These are phyloP conservation scores for Rhizopogon vesiculosus DNA, from an alignment of 768 basidiomycete species.

Conservation along the genomic window DNA sequence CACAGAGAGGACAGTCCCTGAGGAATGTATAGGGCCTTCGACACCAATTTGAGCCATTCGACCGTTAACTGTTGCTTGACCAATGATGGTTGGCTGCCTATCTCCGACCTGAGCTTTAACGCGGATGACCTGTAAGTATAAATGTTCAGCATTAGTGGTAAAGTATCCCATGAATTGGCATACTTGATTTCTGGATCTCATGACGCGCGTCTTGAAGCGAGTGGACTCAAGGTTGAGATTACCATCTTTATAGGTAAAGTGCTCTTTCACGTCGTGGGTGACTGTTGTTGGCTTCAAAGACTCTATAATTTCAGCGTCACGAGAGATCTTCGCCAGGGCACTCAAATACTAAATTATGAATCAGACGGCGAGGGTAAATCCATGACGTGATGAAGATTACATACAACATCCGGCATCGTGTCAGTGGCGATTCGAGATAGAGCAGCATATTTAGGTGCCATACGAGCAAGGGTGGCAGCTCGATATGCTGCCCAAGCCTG, in stretches of 20 bases:
- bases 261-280: conserved; percentile 35
- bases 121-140: conserved; percentile 10
- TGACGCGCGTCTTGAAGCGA: conserved; percentile 44
- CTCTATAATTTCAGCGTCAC: conserved; percentile 40
- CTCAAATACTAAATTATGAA: conserved; percentile 31
- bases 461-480: conserved; percentile 23
- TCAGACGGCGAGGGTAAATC: not conserved
- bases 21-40: conserved; percentile 9
- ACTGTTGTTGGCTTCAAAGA: conserved; percentile 40
- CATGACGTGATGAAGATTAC: not conserved
- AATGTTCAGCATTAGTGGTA: not conserved
- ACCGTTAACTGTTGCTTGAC: conserved; percentile 29
- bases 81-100: not conserved
- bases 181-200: conserved; percentile 34
- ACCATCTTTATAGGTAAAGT: conserved; percentile 24
- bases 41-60: conserved; percentile 32
- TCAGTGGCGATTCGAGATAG: conserved; percentile 17
- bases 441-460: conserved; percentile 10
- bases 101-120: conserved; percentile 9
- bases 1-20: conserved; percentile 25
- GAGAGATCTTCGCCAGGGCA: conserved; percentile 41
- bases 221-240: conserved; percentile 29
- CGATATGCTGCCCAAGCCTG: conserved; percentile 44
- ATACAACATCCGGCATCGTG: conserved; percentile 28
- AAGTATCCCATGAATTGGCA: conserved; percentile 3